Evolutionary conservation across 139 green algal genomes (phyloP).

Genomic region (Zygnema circumcarinatum): DNA sequence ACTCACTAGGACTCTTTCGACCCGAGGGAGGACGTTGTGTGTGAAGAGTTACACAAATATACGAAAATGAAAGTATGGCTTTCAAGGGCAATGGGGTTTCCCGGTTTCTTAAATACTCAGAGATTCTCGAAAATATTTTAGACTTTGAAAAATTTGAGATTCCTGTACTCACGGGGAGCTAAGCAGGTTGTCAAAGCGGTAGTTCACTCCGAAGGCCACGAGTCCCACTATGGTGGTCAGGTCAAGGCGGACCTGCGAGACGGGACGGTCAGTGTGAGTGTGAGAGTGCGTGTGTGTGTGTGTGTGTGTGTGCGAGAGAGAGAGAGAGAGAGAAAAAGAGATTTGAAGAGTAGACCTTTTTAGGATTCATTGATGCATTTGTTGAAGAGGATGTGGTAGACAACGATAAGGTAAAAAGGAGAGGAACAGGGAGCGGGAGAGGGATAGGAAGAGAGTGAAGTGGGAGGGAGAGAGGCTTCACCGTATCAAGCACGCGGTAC

Average conservation of each 20-base stretch:
- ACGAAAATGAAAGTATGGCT: background rate
- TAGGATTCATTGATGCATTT: too few species aligned
- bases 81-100: background rate
- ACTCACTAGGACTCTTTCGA: too few species aligned
- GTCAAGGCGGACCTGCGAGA: slow-evolving; percentile 27
- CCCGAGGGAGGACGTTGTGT: background rate
- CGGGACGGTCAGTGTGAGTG: background rate
- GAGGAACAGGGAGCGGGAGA: too few species aligned
- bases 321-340: slow-evolving; percentile 1
- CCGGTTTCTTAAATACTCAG: background rate
- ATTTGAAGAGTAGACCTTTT: background rate
- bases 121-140: background rate
- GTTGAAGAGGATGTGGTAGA: too few species aligned
- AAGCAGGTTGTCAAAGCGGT: slow-evolving; percentile 26
- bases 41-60: background rate
- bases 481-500: slow-evolving; percentile 22
- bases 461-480: background rate
- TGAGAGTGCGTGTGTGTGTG: background rate
- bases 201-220: slow-evolving; percentile 18
- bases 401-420: too few species aligned
- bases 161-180: slow-evolving; percentile 21
- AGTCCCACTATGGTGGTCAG: slow-evolving; percentile 14
- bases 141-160: background rate
- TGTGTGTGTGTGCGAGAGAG: too few species aligned
- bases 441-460: too few species aligned